phyloP scores from a whole-genome alignment of 345 rosid genomes.

The Draba incana region DNA sequence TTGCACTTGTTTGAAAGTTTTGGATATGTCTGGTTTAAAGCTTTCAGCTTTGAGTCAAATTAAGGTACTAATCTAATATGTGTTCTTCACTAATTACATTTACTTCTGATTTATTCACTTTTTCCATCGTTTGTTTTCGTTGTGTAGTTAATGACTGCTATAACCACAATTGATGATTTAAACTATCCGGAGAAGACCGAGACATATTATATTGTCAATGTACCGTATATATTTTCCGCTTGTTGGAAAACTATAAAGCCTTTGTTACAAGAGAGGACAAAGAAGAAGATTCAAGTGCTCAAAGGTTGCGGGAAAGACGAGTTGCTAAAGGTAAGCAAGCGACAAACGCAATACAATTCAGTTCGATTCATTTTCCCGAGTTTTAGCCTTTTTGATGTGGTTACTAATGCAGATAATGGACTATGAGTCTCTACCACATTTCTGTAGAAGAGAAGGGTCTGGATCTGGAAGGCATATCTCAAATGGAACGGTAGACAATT shows the following conservation, averaged over 20 bases:
- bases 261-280: conserved; percentile 91
- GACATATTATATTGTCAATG: conserved; percentile 88
- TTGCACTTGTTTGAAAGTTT: conserved; percentile 76
- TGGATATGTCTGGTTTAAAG: conserved; percentile 97
- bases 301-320: conserved; percentile 84
- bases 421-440: conserved; percentile 88
- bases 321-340: conserved; percentile 76
- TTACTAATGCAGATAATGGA: conserved; percentile 95
- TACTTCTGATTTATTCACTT: not conserved
- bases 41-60: conserved; percentile 86
- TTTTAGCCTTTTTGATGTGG: too few species aligned
- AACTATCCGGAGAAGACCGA: conserved; percentile 96
- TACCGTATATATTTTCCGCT: conserved; percentile 85
- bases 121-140: not conserved
- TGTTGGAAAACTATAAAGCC: conserved; percentile 97
- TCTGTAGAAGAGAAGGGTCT: conserved; percentile 76
- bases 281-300: conserved; percentile 84
- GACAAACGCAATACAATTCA: too few species aligned
- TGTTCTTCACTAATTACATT: conserved; percentile 20
- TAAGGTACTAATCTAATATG: conserved; percentile 54
- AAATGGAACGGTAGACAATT: conserved; percentile 54
- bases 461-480: conserved; percentile 62
- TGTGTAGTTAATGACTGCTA: conserved; percentile 76
- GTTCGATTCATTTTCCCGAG: too few species aligned
- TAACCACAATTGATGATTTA: conserved; percentile 85